A percentile compares a stretch with the other conserved stretches of the same genome.
Evolutionary conservation across 768 basidiomycete species (phyloP).

Genomic region (Cystobasidium onofrii): DNA sequence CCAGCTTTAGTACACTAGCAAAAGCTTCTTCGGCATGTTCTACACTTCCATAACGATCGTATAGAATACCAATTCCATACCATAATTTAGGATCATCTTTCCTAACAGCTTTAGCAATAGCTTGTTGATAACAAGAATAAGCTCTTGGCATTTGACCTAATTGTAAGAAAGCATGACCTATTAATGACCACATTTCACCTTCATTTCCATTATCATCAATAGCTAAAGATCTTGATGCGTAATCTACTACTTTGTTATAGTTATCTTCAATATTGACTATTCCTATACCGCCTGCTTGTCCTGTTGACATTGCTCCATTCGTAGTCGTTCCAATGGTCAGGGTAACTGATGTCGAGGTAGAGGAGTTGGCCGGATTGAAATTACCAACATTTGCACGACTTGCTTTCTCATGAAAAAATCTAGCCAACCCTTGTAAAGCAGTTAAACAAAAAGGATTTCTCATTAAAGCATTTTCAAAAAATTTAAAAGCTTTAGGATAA

Average conservation of each 20-base stretch:
- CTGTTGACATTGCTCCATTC: slow-evolving; percentile 56
- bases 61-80: slow-evolving; percentile 98
- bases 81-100: slow-evolving; percentile 90
- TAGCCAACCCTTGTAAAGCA: slow-evolving; percentile 86
- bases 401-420: slow-evolving; percentile 51
- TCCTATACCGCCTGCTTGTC: slow-evolving; percentile 66
- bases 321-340: too few relatives aligned
- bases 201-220: slow-evolving; percentile 5
- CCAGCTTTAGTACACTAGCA: slow-evolving; percentile 89
- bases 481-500: slow-evolving; percentile 79
- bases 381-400: background rate
- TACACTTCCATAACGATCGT: slow-evolving; percentile 94
- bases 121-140: slow-evolving; percentile 96
- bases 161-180: slow-evolving; percentile 97
- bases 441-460: slow-evolving; percentile 86
- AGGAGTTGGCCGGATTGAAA: slow-evolving; percentile 47
- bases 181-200: background rate
- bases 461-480: slow-evolving; percentile 90
- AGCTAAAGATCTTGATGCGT: background rate
- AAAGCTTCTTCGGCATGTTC: slow-evolving; percentile 99
- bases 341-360: too few relatives aligned
- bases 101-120: slow-evolving; percentile 49
- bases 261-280: slow-evolving; percentile 32
- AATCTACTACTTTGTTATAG: background rate
- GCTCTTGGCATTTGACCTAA: slow-evolving; percentile 98